phyloP scores from a whole-genome alignment of 2,329 filamentous ascomycete genomes.

The Xylariaceae sp. region DNA sequence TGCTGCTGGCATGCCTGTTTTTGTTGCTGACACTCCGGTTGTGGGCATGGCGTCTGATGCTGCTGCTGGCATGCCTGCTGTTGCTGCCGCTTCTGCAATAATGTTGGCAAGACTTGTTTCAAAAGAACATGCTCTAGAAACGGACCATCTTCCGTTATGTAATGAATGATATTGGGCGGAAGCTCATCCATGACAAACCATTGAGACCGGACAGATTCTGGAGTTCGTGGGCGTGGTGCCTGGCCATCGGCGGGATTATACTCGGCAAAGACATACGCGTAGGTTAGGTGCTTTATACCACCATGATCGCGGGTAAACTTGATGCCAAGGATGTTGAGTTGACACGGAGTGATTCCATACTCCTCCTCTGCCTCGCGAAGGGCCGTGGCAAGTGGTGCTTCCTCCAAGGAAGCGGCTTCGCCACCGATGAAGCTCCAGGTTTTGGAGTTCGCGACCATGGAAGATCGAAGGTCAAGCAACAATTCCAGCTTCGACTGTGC shows the following conservation, averaged over 20 bases:
- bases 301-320: constrained; percentile 12
- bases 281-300: constrained; percentile 10
- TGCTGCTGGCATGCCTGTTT: too few relatives aligned
- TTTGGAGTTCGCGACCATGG: background rate
- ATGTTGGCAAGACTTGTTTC: background rate
- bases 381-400: background rate
- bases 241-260: constrained; percentile 5
- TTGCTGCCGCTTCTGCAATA: background rate
- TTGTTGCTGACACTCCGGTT: too few relatives aligned
- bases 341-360: background rate
- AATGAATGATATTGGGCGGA: background rate
- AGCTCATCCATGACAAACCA: constrained; percentile 11
- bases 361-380: constrained; percentile 1
- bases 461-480: constrained; percentile 8
- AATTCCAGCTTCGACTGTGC: constrained; percentile 5
- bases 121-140: background rate
- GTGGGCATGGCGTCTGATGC: too few relatives aligned
- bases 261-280: constrained; percentile 15
- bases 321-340: constrained; percentile 1
- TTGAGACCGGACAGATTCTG: background rate
- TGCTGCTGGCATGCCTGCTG: too few relatives aligned
- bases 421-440: constrained; percentile 14
- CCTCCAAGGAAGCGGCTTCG: background rate
- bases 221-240: background rate
- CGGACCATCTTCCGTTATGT: constrained; percentile 1